These are phyloP conservation scores for rapeseed (Brassica napus) DNA, from an alignment of 345 rosid species.

Conservation along the genomic window DNA sequence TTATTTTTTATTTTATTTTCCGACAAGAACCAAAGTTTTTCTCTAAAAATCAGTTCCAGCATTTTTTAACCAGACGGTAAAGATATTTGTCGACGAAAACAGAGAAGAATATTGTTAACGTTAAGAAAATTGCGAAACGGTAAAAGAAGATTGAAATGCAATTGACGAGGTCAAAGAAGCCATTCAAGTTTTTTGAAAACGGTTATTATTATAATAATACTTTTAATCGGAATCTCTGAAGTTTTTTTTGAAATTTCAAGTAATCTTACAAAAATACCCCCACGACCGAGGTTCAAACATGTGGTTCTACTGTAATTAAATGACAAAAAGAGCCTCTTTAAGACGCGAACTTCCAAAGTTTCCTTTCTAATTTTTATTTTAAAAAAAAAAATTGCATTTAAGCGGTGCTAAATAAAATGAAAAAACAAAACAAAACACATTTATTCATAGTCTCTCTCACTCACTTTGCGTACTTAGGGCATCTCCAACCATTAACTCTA, in stretches of 20 bases:
- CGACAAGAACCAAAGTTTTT: not conserved
- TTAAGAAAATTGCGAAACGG: not conserved
- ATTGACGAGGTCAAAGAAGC: slow-evolving; percentile 28
- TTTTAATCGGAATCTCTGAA: slow-evolving; percentile 17
- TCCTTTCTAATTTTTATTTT: not conserved
- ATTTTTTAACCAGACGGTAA: not conserved
- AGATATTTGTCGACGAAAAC: not conserved
- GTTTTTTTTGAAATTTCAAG: slow-evolving; percentile 28
- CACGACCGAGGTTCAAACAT: not conserved
- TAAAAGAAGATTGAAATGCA: not conserved
- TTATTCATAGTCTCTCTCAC: slow-evolving; percentile 17
- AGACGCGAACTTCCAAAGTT: slow-evolving; percentile 29
- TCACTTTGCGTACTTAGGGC: slow-evolving; percentile 45
- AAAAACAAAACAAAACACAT: slow-evolving; percentile 21
- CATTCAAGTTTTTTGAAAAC: slow-evolving; percentile 9
- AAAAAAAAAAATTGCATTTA: not conserved
- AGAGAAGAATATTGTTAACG: not conserved
- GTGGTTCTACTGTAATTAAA: slow-evolving; percentile 28
- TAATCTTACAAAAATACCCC: not conserved
- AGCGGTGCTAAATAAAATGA: slow-evolving; percentile 7
- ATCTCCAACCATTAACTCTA: too few relatives aligned
- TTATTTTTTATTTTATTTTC: not conserved
- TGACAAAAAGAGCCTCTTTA: not conserved
- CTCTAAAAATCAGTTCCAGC: not conserved
- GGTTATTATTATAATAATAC: not conserved